These are phyloP conservation scores for Primulina tabacum DNA, from an alignment of 257 asterid species.

Conservation along the genomic window DNA sequence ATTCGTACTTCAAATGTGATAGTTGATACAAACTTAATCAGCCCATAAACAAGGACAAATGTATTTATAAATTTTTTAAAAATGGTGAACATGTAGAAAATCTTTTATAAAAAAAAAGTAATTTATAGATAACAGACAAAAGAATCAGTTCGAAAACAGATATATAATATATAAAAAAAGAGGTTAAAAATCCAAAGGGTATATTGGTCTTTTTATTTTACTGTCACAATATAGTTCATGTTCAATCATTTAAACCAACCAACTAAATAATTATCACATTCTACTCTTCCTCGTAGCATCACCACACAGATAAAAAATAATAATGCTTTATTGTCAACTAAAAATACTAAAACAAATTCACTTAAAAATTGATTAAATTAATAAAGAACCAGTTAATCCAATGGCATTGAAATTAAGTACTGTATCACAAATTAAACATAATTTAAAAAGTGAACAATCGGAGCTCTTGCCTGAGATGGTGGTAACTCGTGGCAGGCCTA, in stretches of 20 bases:
- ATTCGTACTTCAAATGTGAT: too few species aligned
- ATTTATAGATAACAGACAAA: neutral
- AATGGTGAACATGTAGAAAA: neutral
- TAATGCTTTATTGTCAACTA: neutral
- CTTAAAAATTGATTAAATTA: too few species aligned
- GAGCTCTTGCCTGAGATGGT: neutral
- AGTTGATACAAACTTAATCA: too few species aligned
- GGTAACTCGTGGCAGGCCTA: neutral
- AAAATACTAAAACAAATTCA: too few species aligned
- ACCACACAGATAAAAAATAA: neutral
- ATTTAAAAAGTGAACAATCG: neutral
- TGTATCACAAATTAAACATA: neutral
- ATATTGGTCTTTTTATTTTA: too few species aligned
- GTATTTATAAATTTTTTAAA: too few species aligned
- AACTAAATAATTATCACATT: neutral
- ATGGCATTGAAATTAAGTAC: neutral
- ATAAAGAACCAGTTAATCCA: neutral
- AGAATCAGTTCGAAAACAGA: too few species aligned
- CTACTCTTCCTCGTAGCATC: neutral
- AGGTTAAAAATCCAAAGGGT: neutral
- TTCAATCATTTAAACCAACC: neutral
- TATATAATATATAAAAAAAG: too few species aligned
- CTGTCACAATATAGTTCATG: neutral
- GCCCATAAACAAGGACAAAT: too few species aligned
- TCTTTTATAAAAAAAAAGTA: neutral